Conservation (phyloP, 768 basidiomycete genomes). For the Pleurotus sapidus region DNA sequence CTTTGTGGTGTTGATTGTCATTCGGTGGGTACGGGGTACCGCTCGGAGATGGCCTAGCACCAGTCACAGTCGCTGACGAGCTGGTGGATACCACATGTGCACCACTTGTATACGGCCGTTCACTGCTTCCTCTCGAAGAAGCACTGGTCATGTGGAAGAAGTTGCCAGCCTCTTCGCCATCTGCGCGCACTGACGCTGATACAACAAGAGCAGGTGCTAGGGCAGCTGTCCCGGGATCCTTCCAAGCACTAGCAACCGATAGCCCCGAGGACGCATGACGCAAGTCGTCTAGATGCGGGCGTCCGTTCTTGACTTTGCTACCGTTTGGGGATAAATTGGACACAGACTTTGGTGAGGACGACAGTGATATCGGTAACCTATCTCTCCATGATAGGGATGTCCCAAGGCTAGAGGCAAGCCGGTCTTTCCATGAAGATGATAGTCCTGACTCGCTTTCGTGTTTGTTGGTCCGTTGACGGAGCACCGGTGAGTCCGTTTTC, state of each 20-base stretch:
- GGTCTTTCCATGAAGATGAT: constrained; percentile 37
- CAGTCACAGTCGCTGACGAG: constrained; percentile 39
- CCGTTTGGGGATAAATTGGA: constrained; percentile 9
- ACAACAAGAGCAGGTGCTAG: constrained; percentile 54
- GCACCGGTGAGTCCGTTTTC: neutral
- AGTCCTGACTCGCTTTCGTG: constrained; percentile 27
- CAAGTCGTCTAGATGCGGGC: constrained; percentile 19
- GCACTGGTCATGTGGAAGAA: constrained; percentile 29
- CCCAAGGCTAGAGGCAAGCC: constrained; percentile 12
- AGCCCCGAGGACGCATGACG: constrained; percentile 34
- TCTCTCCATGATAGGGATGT: constrained; percentile 34
- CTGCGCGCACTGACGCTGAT: constrained; percentile 44
- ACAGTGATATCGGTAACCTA: constrained; percentile 28
- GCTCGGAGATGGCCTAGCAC: constrained; percentile 37
- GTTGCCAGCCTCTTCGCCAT: constrained; percentile 35
- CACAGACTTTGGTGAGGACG: constrained; percentile 36
- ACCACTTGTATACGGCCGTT: neutral
- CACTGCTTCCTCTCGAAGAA: constrained; percentile 2
- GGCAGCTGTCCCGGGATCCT: constrained; percentile 49
- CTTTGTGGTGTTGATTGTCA: neutral
- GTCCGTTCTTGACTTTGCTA: constrained; percentile 6
- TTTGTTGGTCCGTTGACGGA: constrained; percentile 15
- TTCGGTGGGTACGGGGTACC: constrained; percentile 27
- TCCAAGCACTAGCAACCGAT: constrained; percentile 40
- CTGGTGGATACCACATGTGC: constrained; percentile 26